Conservation (phyloP, 2,329 filamentous ascomycete species). For the Diaporthe sp. region DNA sequence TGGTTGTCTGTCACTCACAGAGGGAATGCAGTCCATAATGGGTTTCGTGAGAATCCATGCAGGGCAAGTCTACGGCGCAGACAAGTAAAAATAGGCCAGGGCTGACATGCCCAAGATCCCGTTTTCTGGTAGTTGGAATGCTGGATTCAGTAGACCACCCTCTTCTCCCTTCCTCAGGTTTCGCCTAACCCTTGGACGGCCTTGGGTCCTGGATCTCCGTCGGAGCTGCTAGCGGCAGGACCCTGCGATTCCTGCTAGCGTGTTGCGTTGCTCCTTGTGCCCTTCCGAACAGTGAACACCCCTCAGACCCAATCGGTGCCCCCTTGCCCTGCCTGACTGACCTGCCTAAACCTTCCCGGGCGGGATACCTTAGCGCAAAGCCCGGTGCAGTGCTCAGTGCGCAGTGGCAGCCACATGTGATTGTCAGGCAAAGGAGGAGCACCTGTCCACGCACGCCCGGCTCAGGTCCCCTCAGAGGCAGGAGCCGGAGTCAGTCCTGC, state of each 20-base stretch:
- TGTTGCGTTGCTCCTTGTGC: conserved; percentile 1
- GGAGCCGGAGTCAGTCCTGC: conserved; percentile 14
- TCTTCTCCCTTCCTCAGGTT: neutral
- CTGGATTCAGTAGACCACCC: neutral
- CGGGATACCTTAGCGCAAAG: neutral
- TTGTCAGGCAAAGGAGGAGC: neutral
- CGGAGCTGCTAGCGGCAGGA: conserved; percentile 8
- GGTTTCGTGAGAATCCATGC: neutral
- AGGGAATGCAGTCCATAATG: neutral
- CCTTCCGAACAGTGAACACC: neutral
- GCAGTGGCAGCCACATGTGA: conserved; percentile 15
- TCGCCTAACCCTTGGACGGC: neutral
- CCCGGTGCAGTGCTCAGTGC: conserved; percentile 6
- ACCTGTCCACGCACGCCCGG: neutral
- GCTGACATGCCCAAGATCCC: neutral
- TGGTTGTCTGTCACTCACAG: neutral
- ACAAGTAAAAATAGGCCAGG: neutral
- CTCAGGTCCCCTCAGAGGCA: neutral
- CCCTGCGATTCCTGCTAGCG: conserved; percentile 15
- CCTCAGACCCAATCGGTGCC: neutral
- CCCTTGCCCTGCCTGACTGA: conserved; percentile 3
- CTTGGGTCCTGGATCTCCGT: neutral
- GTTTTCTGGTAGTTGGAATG: conserved; percentile 5
- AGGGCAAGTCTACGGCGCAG: neutral
- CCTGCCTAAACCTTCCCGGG: neutral